Base-by-base conservation (phyloP, 768 basidiomycete genomes). In the Tulasnella sp. region DNA sequence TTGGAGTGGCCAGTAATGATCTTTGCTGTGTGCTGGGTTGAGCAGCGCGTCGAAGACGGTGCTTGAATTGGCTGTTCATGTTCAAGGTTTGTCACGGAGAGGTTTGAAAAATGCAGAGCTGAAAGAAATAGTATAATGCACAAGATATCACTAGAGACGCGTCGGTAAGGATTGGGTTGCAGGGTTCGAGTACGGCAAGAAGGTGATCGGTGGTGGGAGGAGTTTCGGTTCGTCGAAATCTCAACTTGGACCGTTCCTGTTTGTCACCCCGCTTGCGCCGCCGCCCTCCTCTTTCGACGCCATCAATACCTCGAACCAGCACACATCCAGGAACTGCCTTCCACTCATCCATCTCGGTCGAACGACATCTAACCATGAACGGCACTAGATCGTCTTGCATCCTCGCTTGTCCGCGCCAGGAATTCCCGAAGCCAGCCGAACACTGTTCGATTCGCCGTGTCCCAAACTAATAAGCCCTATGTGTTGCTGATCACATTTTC, bases 41-140 rank as follows among this genome's bases (percentile, higher is more conserved):
- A 54, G 72, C 42, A 45, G 42, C 72, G 72, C 72, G 72, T 36
- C 72, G 72, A 31, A 74, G 72, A 39, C 72, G 72, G 38, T 74
- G 45, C 52, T 74, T 74, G 38, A 74, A 74, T 54, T 74, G 73
- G 73, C 73, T 74, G 73, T 74, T 74, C 73, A 74, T 74, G 58
- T 64, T 25, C 25, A 34, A 64, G 58, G 58, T 64, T 25, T 64
- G 25, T 64, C 29, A 64, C 9, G 0, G 9, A 14, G 12, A 64
- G 58, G 25, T 1, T 25, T 29, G 29, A 64, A 25, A 17, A 19
- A n/a, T 19, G 58, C 29, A 64, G 25, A 15, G 58, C 15, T 64
- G 29, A 64, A 14, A 64, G 9, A 58, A 58, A 15, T 64, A 31
- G 29, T 64, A 17, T 12, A 31, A 19, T 34, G 58, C 58, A 38